These are phyloP conservation scores for Candida tallmaniae DNA, from an alignment of 805 yeast genomes.

Conservation along the genomic window DNA sequence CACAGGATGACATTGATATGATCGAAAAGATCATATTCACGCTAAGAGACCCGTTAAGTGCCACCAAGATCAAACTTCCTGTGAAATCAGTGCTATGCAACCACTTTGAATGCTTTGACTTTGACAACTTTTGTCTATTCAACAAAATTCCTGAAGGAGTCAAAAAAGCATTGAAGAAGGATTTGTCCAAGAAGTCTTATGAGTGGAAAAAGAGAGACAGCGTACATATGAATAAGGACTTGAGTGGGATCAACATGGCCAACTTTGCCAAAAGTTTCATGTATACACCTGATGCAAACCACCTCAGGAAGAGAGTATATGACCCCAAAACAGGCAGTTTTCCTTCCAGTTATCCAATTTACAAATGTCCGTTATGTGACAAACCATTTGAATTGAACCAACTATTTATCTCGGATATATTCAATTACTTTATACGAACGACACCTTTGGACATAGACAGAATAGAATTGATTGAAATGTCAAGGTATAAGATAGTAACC, in stretches of 20 bases:
- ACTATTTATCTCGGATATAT: conserved; percentile 33
- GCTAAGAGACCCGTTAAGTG: conserved; percentile 37
- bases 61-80: conserved; percentile 35
- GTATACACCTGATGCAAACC: conserved; percentile 2
- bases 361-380: conserved; percentile 41
- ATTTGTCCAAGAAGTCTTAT: conserved; percentile 17
- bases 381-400: conserved; percentile 27
- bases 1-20: conserved; percentile 19
- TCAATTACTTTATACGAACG: conserved; percentile 37
- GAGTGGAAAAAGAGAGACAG: conserved; percentile 10
- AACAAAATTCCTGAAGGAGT: conserved; percentile 30
- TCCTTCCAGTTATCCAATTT: conserved; percentile 18
- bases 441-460: conserved; percentile 30
- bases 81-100: conserved; percentile 33
- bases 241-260: background rate
- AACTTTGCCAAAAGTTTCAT: conserved; percentile 8
- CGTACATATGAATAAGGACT: background rate
- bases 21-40: conserved; percentile 35
- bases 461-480: conserved; percentile 32
- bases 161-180: conserved; percentile 18
- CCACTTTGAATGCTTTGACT: conserved; percentile 44
- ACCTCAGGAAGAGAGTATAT: background rate
- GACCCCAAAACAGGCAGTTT: background rate
- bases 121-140: conserved; percentile 36
- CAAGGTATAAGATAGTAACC: conserved; percentile 29